phyloP scores from a whole-genome alignment of 2,329 filamentous ascomycete genomes.

The Xylariales sp. region DNA sequence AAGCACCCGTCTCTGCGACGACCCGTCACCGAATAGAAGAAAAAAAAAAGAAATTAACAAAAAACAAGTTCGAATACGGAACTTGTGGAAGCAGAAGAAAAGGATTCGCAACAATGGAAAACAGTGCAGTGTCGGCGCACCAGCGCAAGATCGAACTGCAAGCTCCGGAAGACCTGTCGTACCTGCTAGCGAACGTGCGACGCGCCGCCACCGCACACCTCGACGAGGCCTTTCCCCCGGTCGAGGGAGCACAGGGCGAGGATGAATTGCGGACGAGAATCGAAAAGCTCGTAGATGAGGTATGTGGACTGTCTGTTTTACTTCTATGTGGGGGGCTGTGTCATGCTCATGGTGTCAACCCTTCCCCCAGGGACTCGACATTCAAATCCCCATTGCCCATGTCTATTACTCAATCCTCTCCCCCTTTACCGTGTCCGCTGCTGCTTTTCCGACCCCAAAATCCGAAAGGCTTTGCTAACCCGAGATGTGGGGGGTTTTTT shows the following conservation, averaged over 20 bases:
- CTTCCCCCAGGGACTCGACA: too few relatives aligned
- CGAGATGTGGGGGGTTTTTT: neutral
- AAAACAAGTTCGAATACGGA: neutral
- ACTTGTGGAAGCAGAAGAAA: constrained; percentile 4
- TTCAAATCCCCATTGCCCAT: too few relatives aligned
- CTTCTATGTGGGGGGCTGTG: constrained; percentile 1
- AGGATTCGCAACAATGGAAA: too few relatives aligned
- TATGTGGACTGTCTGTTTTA: constrained; percentile 21
- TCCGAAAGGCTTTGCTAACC: neutral
- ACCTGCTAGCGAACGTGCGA: constrained; percentile 66
- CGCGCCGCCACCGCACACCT: constrained; percentile 64
- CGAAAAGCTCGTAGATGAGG: constrained; percentile 55
- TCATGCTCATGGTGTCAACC: neutral
- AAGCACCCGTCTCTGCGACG: neutral
- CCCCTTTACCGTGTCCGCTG: too few relatives aligned
- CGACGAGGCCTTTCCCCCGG: constrained; percentile 62
- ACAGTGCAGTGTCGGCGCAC: constrained; percentile 16
- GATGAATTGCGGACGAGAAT: constrained; percentile 57
- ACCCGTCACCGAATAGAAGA: too few relatives aligned
- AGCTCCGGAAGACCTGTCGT: constrained; percentile 66
- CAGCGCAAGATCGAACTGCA: constrained; percentile 80
- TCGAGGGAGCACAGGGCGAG: constrained; percentile 43
- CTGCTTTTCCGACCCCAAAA: neutral
- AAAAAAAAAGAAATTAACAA: too few relatives aligned
- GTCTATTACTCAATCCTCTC: too few relatives aligned